A percentile compares a stretch with the other conserved stretches of the same genome.
Evolutionary conservation across 2,329 filamentous ascomycete genomes (phyloP).

Genomic region (Tolypocladium tropicale): DNA sequence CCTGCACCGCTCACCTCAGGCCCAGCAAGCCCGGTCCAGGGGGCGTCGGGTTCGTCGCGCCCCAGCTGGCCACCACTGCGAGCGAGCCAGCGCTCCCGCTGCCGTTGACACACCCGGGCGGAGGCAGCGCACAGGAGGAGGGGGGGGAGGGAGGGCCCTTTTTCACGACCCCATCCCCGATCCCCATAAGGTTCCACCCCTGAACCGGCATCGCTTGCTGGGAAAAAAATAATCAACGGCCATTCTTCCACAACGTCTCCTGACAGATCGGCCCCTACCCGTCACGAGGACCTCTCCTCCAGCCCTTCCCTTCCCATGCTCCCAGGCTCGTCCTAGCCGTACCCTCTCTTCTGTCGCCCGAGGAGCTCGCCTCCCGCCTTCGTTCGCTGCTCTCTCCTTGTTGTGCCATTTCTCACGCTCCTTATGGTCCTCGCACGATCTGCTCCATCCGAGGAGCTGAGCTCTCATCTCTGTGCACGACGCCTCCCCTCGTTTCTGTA

Average conservation of each 20-base stretch:
- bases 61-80: neutral
- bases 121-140: neutral
- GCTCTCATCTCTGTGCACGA: neutral
- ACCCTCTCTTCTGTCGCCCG: neutral
- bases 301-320: neutral
- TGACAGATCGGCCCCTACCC: conserved; percentile 3
- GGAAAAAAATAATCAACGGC: conserved; percentile 11
- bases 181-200: conserved; percentile 12
- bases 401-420: neutral
- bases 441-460: conserved; percentile 6
- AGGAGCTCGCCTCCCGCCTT: neutral
- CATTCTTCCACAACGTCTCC: conserved; percentile 6
- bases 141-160: neutral
- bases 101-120: neutral
- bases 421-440: conserved; percentile 3
- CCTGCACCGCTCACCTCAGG: no score
- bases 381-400: neutral
- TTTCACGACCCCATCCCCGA: neutral
- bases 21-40: neutral
- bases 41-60: no score
- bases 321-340: neutral
- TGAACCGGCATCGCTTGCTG: conserved; percentile 9
- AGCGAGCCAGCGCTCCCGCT: neutral
- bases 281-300: neutral
- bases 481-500: neutral